These are phyloP conservation scores for Kwoniella pini DNA, from an alignment of 768 basidiomycete genomes.

Conservation along the genomic window DNA sequence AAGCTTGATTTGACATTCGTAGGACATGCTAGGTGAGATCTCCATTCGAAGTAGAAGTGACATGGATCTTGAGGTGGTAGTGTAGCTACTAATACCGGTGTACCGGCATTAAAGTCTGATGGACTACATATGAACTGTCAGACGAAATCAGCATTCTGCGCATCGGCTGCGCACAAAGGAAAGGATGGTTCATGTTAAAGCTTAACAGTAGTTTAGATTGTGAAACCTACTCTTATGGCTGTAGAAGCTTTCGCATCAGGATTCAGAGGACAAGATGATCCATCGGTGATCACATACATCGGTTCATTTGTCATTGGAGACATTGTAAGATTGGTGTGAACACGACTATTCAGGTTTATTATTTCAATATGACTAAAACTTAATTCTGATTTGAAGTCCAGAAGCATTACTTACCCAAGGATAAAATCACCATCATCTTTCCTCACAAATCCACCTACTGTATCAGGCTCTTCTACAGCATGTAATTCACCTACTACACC, in stretches of 20 bases:
- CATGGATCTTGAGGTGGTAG: constrained; percentile 65
- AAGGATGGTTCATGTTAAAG: neutral
- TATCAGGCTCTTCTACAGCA: constrained; percentile 44
- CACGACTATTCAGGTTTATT: constrained; percentile 55
- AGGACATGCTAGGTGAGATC: constrained; percentile 78
- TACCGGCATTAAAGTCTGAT: constrained; percentile 62
- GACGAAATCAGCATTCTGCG: neutral
- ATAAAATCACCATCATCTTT: constrained; percentile 47
- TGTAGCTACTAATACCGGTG: constrained; percentile 65
- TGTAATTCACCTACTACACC: constrained; percentile 49
- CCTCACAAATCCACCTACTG: constrained; percentile 45
- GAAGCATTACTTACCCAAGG: constrained; percentile 39
- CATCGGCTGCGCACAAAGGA: neutral
- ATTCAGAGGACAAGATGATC: constrained; percentile 65
- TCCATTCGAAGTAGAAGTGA: constrained; percentile 80
- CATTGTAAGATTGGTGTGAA: constrained; percentile 65
- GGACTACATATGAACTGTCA: constrained; percentile 71
- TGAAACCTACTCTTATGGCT: constrained; percentile 57
- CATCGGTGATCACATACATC: constrained; percentile 63
- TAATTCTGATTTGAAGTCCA: neutral
- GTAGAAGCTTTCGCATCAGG: constrained; percentile 63
- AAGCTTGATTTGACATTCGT: constrained; percentile 61
- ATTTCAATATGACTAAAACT: neutral
- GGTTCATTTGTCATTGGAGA: constrained; percentile 61
- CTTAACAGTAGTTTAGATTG: neutral